These are phyloP conservation scores for Fusarium sp. DNA, from an alignment of 2,329 filamentous ascomycete species.

Conservation along the genomic window DNA sequence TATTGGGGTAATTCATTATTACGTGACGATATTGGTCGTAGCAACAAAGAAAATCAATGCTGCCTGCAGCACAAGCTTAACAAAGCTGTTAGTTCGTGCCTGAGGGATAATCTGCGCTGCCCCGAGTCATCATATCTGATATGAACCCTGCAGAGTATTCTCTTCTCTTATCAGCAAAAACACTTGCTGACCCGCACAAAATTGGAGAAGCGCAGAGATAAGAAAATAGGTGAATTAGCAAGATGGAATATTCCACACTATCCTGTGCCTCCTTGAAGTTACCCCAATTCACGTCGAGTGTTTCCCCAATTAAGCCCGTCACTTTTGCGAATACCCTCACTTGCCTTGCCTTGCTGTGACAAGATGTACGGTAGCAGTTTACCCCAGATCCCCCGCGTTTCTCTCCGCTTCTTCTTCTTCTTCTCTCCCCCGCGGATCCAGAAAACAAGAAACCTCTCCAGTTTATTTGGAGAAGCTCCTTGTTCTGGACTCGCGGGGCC, in stretches of 20 bases:
- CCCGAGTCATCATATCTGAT: conserved; percentile 1
- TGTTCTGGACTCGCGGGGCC: conserved; percentile 38
- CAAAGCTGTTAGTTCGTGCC: not conserved
- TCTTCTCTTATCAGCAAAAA: conserved; percentile 21
- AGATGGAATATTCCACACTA: not conserved
- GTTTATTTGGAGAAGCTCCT: conserved; percentile 17
- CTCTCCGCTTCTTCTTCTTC: conserved; percentile 1
- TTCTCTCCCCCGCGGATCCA: conserved; percentile 29
- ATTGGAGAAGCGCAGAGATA: conserved; percentile 37
- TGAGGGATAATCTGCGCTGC: conserved; percentile 1
- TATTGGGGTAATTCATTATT: conserved; percentile 1
- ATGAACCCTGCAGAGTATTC: conserved; percentile 6
- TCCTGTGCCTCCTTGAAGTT: not conserved
- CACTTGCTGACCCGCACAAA: conserved; percentile 24
- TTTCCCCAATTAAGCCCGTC: conserved; percentile 31
- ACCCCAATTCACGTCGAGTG: conserved; percentile 21
- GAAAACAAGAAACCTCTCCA: conserved; percentile 34
- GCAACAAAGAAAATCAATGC: not conserved
- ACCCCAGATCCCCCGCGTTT: conserved; percentile 23
- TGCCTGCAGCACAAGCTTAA: not conserved
- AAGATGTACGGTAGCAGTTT: not conserved
- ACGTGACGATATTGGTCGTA: conserved; percentile 1
- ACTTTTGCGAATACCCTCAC: conserved; percentile 23
- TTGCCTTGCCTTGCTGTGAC: no score
- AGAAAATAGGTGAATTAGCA: conserved; percentile 3